Evolutionary conservation across 2,329 filamentous ascomycete species (phyloP).

Genomic region (Periglandula ipomoeae): DNA sequence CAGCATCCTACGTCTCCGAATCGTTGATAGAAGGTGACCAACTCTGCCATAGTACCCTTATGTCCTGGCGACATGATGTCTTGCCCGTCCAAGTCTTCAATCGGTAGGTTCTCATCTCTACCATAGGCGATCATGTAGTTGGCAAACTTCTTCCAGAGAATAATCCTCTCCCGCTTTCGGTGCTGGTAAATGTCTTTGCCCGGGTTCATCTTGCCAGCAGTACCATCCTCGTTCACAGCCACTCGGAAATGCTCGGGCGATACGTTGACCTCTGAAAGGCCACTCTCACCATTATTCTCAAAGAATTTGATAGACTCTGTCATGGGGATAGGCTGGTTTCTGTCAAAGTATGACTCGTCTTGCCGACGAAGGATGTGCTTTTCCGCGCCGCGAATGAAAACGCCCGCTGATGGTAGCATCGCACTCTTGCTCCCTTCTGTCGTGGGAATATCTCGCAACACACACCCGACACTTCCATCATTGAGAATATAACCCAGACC

Average conservation of each 20-base stretch:
- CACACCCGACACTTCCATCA: slow-evolving; percentile 70
- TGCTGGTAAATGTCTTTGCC: slow-evolving; percentile 58
- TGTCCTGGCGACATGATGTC: slow-evolving; percentile 29
- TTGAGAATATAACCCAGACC: slow-evolving; percentile 77
- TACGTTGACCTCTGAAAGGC: slow-evolving; percentile 54
- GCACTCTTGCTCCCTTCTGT: slow-evolving; percentile 40
- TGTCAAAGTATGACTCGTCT: slow-evolving; percentile 45
- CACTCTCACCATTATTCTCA: slow-evolving; percentile 58
- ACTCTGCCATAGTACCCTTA: slow-evolving; percentile 35
- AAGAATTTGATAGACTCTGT: slow-evolving; percentile 59
- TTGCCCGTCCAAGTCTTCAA: slow-evolving; percentile 35
- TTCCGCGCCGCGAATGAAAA: slow-evolving; percentile 64
- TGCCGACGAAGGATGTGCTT: slow-evolving; percentile 56
- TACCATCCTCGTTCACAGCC: slow-evolving; percentile 45
- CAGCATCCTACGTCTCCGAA: slow-evolving; percentile 75
- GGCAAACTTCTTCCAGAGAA: slow-evolving; percentile 64
- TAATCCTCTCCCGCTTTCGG: slow-evolving; percentile 55
- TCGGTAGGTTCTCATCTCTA: slow-evolving; percentile 52
- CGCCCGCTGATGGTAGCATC: slow-evolving; percentile 57
- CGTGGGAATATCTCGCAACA: slow-evolving; percentile 47
- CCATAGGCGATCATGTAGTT: slow-evolving; percentile 69
- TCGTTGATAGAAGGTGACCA: slow-evolving; percentile 74
- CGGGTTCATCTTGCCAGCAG: slow-evolving; percentile 50
- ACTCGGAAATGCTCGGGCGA: slow-evolving; percentile 53
- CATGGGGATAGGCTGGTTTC: slow-evolving; percentile 56